phyloP scores from a whole-genome alignment of 257 asterid genomes.

The Jacaranda mimosifolia region DNA sequence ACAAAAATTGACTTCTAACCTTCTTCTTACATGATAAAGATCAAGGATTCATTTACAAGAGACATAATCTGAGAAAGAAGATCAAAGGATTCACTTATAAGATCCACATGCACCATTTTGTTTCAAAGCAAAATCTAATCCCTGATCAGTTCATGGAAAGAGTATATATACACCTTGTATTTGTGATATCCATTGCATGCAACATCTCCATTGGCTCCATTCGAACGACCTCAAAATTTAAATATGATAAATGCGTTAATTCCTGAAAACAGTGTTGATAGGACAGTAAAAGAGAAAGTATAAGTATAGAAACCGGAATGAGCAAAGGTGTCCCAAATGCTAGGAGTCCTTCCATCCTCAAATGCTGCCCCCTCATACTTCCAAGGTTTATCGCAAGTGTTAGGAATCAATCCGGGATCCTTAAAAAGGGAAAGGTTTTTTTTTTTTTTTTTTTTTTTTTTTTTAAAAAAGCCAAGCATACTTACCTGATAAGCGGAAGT shows the following conservation, averaged over 20 bases:
- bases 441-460: too few species aligned
- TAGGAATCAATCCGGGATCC: neutral
- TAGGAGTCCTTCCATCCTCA: too few species aligned
- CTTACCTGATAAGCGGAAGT: too few species aligned
- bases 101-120: too few species aligned
- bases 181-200: constrained; percentile 62
- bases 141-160: neutral
- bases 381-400: neutral
- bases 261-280: neutral
- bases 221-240: constrained; percentile 32
- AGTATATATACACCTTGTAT: constrained; percentile 41
- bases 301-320: constrained; percentile 37
- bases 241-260: neutral
- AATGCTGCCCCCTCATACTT: constrained; percentile 24
- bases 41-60: neutral
- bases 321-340: constrained; percentile 19
- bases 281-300: neutral
- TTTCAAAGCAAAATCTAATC: neutral
- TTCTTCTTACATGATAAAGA: neutral
- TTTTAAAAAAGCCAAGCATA: too few species aligned
- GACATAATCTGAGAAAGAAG: too few species aligned
- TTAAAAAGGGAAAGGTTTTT: neutral
- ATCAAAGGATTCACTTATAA: too few species aligned
- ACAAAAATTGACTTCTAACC: neutral
- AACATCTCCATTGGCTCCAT: constrained; percentile 52